Percentiles rank a stretch among this genome's conserved stretches.
These are phyloP conservation scores for Onygenales sp. DNA, from an alignment of 2,329 filamentous ascomycete genomes.

Conservation along the genomic window DNA sequence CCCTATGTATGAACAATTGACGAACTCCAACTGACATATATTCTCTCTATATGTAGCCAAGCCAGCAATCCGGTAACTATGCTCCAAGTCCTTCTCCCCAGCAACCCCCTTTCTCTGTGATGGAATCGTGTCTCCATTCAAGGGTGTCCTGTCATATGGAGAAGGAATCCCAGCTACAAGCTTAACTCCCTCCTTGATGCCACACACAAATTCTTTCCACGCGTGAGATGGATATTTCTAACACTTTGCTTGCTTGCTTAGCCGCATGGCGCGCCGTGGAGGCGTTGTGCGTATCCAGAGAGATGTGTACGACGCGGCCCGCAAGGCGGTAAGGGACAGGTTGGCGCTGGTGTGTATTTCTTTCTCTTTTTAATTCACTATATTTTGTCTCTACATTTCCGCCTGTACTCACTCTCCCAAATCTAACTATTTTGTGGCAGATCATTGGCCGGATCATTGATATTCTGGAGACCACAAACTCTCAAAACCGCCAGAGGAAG, in stretches of 20 bases:
- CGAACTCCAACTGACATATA: background rate
- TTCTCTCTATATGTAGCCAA: slow-evolving; percentile 12
- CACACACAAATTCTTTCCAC: slow-evolving; percentile 4
- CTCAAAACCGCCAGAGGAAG: background rate
- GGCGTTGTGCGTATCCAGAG: slow-evolving; percentile 22
- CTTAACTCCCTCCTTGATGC: slow-evolving; percentile 5
- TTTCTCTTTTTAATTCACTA: background rate
- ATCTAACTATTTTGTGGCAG: background rate
- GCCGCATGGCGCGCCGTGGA: slow-evolving; percentile 28
- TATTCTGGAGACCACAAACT: background rate
- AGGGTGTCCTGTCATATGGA: too few relatives aligned
- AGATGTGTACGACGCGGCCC: slow-evolving; percentile 20
- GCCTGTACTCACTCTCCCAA: too few relatives aligned
- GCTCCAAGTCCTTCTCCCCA: background rate
- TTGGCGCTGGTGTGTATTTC: slow-evolving; percentile 16
- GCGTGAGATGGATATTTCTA: background rate
- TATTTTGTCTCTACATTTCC: background rate
- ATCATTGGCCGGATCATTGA: background rate
- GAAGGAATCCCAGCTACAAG: background rate
- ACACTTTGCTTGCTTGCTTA: slow-evolving; percentile 4
- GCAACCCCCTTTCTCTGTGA: background rate
- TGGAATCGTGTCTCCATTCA: background rate
- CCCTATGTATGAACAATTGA: background rate
- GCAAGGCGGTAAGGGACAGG: slow-evolving; percentile 13
- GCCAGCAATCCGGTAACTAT: slow-evolving; percentile 21